Evolutionary conservation across 345 rosid species (phyloP).

Genomic region (Lumnitzera racemosa): DNA sequence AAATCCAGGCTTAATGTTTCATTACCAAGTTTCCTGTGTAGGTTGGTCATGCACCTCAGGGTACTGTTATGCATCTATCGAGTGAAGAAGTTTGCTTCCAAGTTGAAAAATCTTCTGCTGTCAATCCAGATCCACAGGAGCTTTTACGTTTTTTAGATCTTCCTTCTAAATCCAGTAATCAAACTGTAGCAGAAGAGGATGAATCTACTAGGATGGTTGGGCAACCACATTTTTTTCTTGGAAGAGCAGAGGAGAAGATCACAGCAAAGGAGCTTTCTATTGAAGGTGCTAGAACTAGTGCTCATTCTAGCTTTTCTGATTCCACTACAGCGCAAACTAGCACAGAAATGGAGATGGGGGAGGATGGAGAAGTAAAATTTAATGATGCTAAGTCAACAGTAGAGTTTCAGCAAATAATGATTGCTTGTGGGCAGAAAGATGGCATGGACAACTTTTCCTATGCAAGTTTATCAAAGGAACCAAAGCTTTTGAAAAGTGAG

Average conservation of each 20-base stretch:
- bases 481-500: constrained; percentile 14
- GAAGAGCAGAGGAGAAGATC: constrained; percentile 11
- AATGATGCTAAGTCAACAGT: constrained; percentile 65
- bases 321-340: background rate
- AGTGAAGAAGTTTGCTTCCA: constrained; percentile 43
- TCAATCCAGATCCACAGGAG: constrained; percentile 80
- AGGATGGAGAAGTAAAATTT: constrained; percentile 34
- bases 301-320: background rate
- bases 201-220: constrained; percentile 5
- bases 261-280: constrained; percentile 12
- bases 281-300: constrained; percentile 5
- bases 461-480: constrained; percentile 30
- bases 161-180: constrained; percentile 18
- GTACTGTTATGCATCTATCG: constrained; percentile 28
- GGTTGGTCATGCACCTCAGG: constrained; percentile 78
- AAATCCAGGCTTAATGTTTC: background rate
- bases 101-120: constrained; percentile 27
- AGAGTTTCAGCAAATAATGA: constrained; percentile 53
- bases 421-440: constrained; percentile 82
- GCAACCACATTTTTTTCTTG: constrained; percentile 3
- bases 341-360: constrained; percentile 2
- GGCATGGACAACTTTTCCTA: constrained; percentile 60
- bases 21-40: constrained; percentile 14
- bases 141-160: constrained; percentile 61
- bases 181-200: constrained; percentile 14